Evolutionary conservation across 257 asterid species (phyloP), one percentile per base, ranked within the genome.

Genomic region (Solanum neorickii): DNA sequence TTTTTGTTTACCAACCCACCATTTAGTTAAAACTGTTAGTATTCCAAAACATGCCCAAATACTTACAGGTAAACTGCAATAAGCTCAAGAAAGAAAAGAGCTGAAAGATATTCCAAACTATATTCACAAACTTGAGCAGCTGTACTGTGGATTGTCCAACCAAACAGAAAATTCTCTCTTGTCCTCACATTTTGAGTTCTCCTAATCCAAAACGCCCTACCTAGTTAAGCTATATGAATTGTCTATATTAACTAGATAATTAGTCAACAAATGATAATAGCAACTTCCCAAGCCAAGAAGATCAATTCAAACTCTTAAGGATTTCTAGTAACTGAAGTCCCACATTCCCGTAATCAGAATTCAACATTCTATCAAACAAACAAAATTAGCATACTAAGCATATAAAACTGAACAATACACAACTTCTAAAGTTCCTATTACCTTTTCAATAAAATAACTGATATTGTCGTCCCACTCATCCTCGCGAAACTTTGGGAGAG

Each of bases 401-500:
- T 80, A 78, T 46, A 80, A 47, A 29, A 47, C 42, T 47, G 42
- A 47, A 80, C 65, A 77, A 16, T 33, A 78, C 66, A 78, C 66
- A 78, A 78, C 12, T 27, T 46, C 41, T 16, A 82, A 31, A 82
- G 69, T 29, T 37, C 37, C 41, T 12, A 65, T 83, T 83, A 93
- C 99, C 95, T 93, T 90, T 86, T 93, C 89, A 65, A 91, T 89
- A 89, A 95, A 95, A 92, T 93, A 93, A n/a, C 92, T 92, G 87
- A 94, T 87, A 73, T 88, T 91, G 86, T 92, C 95, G 33, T 92
- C 90, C 92, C 91, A 88, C 35, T 87, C 94, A 69, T 92, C 84
- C 86, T 90, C 93, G 86, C 90, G 83, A 88, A 87, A 87, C 93
- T 89, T 90, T 21, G 93, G 86, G 27, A 83, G 83, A 18, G 92